Percentiles rank a stretch among this genome's conserved stretches.
These are phyloP conservation scores for Kitagawia praeruptora DNA, from an alignment of 129 eudicot species.

Conservation along the genomic window DNA sequence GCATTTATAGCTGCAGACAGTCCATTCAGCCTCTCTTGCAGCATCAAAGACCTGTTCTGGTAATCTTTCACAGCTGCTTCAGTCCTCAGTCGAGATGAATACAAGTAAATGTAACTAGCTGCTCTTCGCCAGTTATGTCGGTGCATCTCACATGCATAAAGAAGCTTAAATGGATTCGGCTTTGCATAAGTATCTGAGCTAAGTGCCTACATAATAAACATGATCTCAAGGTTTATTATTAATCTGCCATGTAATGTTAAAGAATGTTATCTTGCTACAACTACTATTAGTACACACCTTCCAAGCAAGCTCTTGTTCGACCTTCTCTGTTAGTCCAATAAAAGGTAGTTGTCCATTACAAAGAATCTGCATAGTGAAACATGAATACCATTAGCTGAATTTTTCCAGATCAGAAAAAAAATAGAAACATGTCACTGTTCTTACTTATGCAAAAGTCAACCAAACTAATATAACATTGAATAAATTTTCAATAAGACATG, in stretches of 20 bases:
- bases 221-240: slow-evolving; percentile 1
- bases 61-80: slow-evolving; percentile 56
- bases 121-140: slow-evolving; percentile 94
- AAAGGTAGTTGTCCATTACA: slow-evolving; percentile 88
- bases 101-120: slow-evolving; percentile 68
- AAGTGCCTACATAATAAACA: slow-evolving; percentile 52
- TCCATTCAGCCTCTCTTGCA: slow-evolving; percentile 85
- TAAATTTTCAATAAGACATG: not conserved
- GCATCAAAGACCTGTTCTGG: slow-evolving; percentile 44
- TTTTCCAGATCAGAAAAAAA: not conserved
- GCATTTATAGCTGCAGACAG: slow-evolving; percentile 94
- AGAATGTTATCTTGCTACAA: not conserved
- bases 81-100: slow-evolving; percentile 53
- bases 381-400: not conserved
- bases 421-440: not conserved
- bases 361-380: slow-evolving; percentile 47
- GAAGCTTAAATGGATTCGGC: slow-evolving; percentile 78
- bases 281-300: slow-evolving; percentile 47
- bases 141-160: slow-evolving; percentile 87
- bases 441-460: not conserved
- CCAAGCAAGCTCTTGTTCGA: slow-evolving; percentile 92
- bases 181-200: slow-evolving; percentile 74
- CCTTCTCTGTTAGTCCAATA: slow-evolving; percentile 79
- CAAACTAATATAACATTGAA: not conserved
- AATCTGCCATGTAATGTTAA: not conserved